Base-by-base conservation (phyloP, 768 basidiomycete genomes). In the Amanita pseudoporphyria region DNA sequence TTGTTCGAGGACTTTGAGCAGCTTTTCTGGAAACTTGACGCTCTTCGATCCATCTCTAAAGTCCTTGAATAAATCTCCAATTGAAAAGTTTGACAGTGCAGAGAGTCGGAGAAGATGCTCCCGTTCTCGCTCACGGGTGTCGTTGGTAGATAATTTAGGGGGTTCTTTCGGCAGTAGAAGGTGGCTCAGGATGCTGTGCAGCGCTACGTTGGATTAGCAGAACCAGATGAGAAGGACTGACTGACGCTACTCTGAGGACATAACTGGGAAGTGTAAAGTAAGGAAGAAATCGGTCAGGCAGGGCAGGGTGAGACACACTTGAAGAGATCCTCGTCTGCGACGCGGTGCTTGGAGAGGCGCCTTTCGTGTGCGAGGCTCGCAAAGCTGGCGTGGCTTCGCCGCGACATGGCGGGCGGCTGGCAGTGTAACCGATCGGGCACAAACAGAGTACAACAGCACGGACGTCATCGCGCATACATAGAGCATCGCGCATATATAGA, bases 21-120 rank as follows among this genome's bases (percentile, higher is more conserved):
- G 69, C 66, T 92, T 93, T 68, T 97, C 92, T 0, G 95, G 94
- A 64, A 94, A 97, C 62, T 88, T 90, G 61, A 88, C 86, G 53
- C 80, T 86, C 70, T 87, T 91, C 47, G 81, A 78, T 5, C 87
- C 83, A 65, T 84, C 85, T 53, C 81, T 67, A 50, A 80, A 75
- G 57, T 87, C 88, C 62, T 82, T 82, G 71, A 88, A 87, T 63
- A 90, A 71, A 62, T 91, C 89, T 21, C 81, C 79, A 51, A 92
- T 78, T 10, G 76, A 77, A 54, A 78, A 78, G 53, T 74, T 74
- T 21, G 77, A 75, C n/a, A 89, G 69, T 5, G 86, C 82, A 1
- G 82, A 79, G 28, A 89, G 65, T 51, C 86, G 73, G 22, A 78
- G 81, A 2, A 78, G 77, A 59, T 83, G 77, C 56, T 88, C 87